Evolutionary conservation across 495 filamentous ascomycete species (phyloP), one percentile per base, ranked within the genome.

Genomic region (Hypoxylon lienhwacheense): DNA sequence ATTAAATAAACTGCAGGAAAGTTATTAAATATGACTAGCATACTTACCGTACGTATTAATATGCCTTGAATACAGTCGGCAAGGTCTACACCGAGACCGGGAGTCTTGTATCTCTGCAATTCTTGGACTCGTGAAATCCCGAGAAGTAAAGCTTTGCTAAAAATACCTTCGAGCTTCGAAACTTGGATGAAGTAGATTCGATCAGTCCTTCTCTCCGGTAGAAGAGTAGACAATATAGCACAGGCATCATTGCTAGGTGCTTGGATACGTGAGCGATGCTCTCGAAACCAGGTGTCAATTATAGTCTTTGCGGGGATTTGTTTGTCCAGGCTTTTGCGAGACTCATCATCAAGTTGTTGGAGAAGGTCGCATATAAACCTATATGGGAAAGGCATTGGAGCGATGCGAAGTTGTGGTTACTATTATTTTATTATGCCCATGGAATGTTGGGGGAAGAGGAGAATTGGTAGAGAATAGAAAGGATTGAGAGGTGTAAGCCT

Each of bases 181-280:
- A 79, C 76, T 53, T 87, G 78, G 0, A 93, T 70, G 48, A 71
- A 73, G 65, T 90, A 95, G 6, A 89, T 85, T 16, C 89, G 78
- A 64, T 95, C 90, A 0, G 78, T 78, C 46, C 89, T 76, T 59
- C 80, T 84, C 51, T 88, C 83, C 0, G 90, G 90, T 12, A 91
- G 78, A 10, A 95, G 72, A 20, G 83, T 81, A 2, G 86, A 89
- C 0, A 93, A 75, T 15, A 93, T 70, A 0, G 85, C 83, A 1
- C 79, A 68, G 25, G 66, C 70, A 54, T 84, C 74, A 2, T 80
- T 79, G 35, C 74, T 69, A 3, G 74, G 65, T 2, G 73, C 73
- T 64, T 80, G 52, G 5, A 91, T 72, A 4, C 63, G 65, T 8
- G 68, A 66, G 1, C 70, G 77, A 66, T 90, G 78, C 4, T 64